Evolutionary conservation across 129 eudicot genomes (phyloP).

Genomic region (Arctium minus): DNA sequence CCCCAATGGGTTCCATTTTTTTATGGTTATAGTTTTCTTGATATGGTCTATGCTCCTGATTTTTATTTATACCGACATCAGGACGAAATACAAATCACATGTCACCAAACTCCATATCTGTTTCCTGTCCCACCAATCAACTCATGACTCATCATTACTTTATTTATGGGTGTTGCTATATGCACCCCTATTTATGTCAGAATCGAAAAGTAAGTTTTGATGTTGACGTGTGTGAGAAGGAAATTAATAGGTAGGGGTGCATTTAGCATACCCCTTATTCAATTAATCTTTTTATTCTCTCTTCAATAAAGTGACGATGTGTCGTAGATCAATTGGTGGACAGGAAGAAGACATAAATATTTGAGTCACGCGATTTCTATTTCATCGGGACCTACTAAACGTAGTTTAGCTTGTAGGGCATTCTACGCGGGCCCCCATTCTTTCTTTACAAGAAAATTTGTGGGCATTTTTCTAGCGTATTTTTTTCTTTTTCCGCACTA

Average conservation of each 20-base stretch:
- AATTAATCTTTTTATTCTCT: neutral
- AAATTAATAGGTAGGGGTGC: no score
- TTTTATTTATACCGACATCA: neutral
- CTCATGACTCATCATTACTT: neutral
- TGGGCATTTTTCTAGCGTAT: neutral
- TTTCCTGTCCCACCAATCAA: neutral
- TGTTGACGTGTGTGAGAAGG: no score
- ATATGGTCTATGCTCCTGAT: neutral
- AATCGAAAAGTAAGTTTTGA: no score
- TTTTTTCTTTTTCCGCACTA: neutral
- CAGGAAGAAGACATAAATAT: neutral
- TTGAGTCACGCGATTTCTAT: no score
- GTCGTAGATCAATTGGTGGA: neutral
- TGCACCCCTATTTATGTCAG: no score
- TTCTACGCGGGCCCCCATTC: neutral
- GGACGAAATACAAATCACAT: neutral
- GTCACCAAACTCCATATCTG: neutral
- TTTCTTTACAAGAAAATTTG: no score
- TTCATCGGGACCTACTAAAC: neutral
- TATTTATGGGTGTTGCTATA: neutral
- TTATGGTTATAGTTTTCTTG: neutral
- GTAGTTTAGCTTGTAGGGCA: neutral
- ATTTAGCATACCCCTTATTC: neutral
- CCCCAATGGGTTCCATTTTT: neutral
- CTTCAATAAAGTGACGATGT: neutral